A percentile compares a stretch with the other conserved stretches of the same genome.
Conservation (phyloP, 306 rosid species). For the Dicorynia guianensis region DNA sequence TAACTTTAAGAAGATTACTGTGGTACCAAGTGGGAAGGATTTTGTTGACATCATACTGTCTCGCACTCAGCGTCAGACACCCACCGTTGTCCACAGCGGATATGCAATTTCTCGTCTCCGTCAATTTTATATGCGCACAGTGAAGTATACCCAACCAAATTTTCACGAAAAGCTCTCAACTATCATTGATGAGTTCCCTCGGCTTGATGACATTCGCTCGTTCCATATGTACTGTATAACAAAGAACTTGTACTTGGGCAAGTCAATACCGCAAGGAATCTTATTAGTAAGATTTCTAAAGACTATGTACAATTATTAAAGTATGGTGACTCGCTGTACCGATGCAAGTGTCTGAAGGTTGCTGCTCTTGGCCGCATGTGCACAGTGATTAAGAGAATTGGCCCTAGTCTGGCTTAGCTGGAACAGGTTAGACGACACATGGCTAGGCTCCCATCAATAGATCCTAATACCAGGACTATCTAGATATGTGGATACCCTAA, state of each 20-base stretch:
- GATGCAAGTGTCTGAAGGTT: conserved; percentile 83
- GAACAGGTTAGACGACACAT: conserved; percentile 92
- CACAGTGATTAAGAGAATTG: conserved; percentile 83
- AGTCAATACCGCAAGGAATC: conserved; percentile 84
- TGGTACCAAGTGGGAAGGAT: conserved; percentile 90
- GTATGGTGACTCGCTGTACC: conserved; percentile 84
- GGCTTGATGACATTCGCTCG: conserved; percentile 81
- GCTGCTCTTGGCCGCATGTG: conserved; percentile 98
- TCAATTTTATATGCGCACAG: conserved; percentile 88
- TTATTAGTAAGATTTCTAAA: conserved; percentile 75
- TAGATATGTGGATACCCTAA: conserved; percentile 93
- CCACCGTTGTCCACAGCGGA: conserved; percentile 90
- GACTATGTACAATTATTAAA: conserved; percentile 83
- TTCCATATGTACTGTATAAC: conserved; percentile 85
- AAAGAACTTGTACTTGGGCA: conserved; percentile 98
- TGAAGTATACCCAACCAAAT: conserved; percentile 78
- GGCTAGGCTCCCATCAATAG: conserved; percentile 93
- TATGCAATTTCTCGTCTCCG: conserved; percentile 81
- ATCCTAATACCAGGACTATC: conserved; percentile 77
- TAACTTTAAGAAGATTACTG: conserved; percentile 88
- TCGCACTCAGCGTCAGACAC: conserved; percentile 89
- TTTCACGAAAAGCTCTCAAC: conserved; percentile 80
- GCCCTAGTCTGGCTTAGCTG: conserved; percentile 88
- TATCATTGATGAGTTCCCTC: conserved; percentile 83
- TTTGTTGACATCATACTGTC: conserved; percentile 81